Evolutionary conservation across 2,329 filamentous ascomycete species (phyloP).

Genomic region (Ophiocordyceps camponoti-rufipedis): DNA sequence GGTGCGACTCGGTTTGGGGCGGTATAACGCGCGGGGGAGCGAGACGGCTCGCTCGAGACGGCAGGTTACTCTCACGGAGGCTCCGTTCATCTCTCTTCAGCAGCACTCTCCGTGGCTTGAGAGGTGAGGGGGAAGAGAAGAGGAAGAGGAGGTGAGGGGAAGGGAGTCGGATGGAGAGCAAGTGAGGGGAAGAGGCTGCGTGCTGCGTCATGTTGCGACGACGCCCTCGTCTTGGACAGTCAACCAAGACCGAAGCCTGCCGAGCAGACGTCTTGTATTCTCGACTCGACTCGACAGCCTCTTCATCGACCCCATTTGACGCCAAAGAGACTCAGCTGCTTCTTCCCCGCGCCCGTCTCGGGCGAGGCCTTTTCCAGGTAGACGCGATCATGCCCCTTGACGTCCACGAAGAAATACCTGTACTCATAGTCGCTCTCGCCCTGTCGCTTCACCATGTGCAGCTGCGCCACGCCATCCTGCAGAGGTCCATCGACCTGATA

Average conservation of each 20-base stretch:
- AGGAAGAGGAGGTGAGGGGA: too few species aligned
- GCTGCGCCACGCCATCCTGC: constrained; percentile 52
- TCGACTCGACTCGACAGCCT: not conserved
- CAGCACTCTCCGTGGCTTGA: not conserved
- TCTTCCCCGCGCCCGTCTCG: constrained; percentile 15
- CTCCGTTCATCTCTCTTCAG: not conserved
- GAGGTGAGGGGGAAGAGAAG: too few species aligned
- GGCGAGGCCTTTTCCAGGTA: constrained; percentile 45
- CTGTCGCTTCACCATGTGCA: constrained; percentile 58
- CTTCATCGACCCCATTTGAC: constrained; percentile 29
- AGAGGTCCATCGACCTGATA: constrained; percentile 55
- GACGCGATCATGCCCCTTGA: constrained; percentile 49
- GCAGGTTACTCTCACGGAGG: not conserved
- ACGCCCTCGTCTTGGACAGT: not conserved
- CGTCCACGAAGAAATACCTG: constrained; percentile 61
- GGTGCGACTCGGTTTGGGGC: not conserved
- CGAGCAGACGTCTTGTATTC: not conserved
- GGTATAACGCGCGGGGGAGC: constrained; percentile 1
- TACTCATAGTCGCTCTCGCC: constrained; percentile 57
- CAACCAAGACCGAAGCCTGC: not conserved
- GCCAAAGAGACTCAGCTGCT: constrained; percentile 39
- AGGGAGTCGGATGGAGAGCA: too few species aligned
- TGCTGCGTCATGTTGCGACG: not conserved
- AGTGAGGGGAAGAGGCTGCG: not conserved
- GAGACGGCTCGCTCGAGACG: not conserved